phyloP scores from a whole-genome alignment of 768 basidiomycete species.

The Paxillus involutus region DNA sequence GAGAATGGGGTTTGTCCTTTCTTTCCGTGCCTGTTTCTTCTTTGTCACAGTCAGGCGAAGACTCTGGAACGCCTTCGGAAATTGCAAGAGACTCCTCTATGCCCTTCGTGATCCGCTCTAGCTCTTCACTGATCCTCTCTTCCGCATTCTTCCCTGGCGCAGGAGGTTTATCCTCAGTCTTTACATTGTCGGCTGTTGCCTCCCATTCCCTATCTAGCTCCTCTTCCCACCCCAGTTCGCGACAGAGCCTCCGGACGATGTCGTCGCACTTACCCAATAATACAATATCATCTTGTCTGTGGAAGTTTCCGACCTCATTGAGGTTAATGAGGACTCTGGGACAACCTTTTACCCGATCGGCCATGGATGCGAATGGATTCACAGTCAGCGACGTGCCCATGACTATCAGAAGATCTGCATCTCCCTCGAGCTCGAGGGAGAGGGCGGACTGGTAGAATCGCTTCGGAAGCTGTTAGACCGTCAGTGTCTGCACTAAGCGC shows the following conservation, averaged over 20 bases:
- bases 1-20: neutral
- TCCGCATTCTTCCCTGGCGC: constrained; percentile 6
- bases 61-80: constrained; percentile 4
- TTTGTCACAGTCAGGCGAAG: neutral
- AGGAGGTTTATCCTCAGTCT: constrained; percentile 7
- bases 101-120: constrained; percentile 26
- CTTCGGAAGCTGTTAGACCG: constrained; percentile 60
- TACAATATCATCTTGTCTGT: constrained; percentile 58
- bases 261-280: constrained; percentile 73
- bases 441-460: constrained; percentile 60
- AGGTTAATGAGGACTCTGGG: constrained; percentile 91
- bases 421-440: constrained; percentile 33
- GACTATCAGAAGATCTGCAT: constrained; percentile 87
- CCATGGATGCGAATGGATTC: constrained; percentile 83
- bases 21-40: neutral
- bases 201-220: constrained; percentile 59
- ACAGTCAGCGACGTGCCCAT: constrained; percentile 90
- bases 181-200: constrained; percentile 40
- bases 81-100: constrained; percentile 21
- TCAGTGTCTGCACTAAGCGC: constrained; percentile 1
- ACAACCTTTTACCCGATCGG: constrained; percentile 53
- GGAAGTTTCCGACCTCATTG: constrained; percentile 73
- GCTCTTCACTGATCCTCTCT: constrained; percentile 16
- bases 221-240: constrained; percentile 72
- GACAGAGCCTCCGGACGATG: constrained; percentile 57